phyloP scores from a whole-genome alignment of 2,329 filamentous ascomycete species.

The Biscogniauxia mediterranea region DNA sequence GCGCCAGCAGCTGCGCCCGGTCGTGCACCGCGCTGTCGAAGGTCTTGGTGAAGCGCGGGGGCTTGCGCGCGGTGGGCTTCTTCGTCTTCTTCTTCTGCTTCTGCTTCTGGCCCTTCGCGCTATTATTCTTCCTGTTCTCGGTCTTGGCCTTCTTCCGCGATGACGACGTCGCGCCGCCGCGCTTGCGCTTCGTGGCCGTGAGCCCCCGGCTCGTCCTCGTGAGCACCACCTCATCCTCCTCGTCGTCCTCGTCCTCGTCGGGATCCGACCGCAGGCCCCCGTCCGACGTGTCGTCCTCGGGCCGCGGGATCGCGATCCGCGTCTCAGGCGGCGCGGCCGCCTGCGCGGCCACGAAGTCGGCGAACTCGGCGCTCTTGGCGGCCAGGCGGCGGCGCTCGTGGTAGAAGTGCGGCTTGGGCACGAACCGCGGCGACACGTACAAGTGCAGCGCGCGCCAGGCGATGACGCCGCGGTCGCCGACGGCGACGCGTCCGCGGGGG shows the following conservation, averaged over 20 bases:
- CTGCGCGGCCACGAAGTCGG: constrained; percentile 14
- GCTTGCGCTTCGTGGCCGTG: constrained; percentile 12
- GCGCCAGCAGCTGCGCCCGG: constrained; percentile 9
- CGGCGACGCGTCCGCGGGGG: constrained; percentile 5
- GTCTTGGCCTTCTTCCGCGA: no score
- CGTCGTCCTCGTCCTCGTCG: neutral
- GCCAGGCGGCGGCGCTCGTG: constrained; percentile 16
- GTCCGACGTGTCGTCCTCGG: constrained; percentile 18
- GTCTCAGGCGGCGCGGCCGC: neutral
- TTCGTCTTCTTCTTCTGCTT: neutral
- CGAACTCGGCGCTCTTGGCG: constrained; percentile 16
- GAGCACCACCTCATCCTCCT: neutral
- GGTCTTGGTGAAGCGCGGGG: constrained; percentile 10
- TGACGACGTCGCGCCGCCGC: neutral
- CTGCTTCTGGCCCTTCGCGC: no score
- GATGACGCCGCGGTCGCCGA: constrained; percentile 13
- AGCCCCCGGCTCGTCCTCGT: neutral
- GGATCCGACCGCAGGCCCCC: constrained; percentile 10
- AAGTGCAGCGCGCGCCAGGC: constrained; percentile 14
- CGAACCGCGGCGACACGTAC: constrained; percentile 13
- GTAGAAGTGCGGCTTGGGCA: constrained; percentile 21
- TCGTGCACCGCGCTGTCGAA: constrained; percentile 18
- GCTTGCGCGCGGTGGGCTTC: constrained; percentile 8
- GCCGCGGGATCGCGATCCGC: constrained; percentile 13
- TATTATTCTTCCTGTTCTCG: neutral